Base-by-base conservation (phyloP, 1,284 basidiomycete species). In the Mycocalia duriaeana region DNA sequence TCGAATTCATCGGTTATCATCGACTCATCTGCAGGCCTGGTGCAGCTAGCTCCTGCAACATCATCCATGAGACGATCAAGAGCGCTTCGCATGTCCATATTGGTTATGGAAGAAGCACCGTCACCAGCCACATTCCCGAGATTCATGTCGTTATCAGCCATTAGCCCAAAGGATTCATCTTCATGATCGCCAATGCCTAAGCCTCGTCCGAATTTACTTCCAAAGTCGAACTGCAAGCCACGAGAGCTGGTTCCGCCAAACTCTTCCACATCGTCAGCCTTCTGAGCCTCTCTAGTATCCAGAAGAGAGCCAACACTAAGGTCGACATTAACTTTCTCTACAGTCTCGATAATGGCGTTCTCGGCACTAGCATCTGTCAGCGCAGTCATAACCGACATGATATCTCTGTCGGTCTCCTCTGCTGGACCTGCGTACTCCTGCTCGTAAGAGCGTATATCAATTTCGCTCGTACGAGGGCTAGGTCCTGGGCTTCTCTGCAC, bases 61-160 rank as follows among this genome's bases (percentile, higher is more conserved):
- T 88, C 79, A 50, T 87, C 83, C 77, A 88, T 85, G 28, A 91
- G 70, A 48, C 82, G 69, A 58, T 91, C 89, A 43, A 91, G 71
- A 4, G 87, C 88, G 54, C 84, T 88, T 54, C 76, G 73, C 76
- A 87, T 85, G 46, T 88, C 84, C 71, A 76, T 73, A 49, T 78
- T 76, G 9, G 88, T 75, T n/a, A n/a, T n/a, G n/a, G n/a, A n/a
- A n/a, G n/a, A n/a, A 54, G 82, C 76, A 8, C 68, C 62, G 47
- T 67, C 61, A 4, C 68, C 69, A 50, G 65, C 59, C 47, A 70
- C 63, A 19, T 58, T 56, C 25, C 57, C 54, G 44, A 57, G 61
- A 11, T 52, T 53, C 1, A 57, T 48, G 20, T 38, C 55, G n/a
- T 35, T 38, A 24, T 44, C 47, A 46, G 26, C 47, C 28, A 43